Conservation (phyloP, 108 stramenopile genomes). For the Skeletonema marinoi region DNA sequence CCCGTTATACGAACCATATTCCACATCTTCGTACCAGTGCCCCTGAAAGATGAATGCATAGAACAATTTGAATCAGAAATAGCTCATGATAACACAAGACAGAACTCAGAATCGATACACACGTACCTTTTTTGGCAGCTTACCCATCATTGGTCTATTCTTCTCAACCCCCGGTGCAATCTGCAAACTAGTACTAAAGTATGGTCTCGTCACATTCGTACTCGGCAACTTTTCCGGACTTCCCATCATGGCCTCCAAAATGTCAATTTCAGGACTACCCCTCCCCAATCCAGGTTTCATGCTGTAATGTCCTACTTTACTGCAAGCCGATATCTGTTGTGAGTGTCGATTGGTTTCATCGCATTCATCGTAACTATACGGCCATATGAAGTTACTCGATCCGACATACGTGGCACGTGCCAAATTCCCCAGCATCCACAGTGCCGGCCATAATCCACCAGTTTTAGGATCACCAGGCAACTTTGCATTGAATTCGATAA, state of each 20-base stretch:
- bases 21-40: constrained; percentile 81
- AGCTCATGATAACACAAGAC: background rate
- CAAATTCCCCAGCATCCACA: constrained; percentile 91
- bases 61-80: constrained; percentile 4
- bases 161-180: constrained; percentile 54
- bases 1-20: constrained; percentile 63
- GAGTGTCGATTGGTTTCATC: constrained; percentile 57
- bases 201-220: constrained; percentile 80
- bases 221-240: constrained; percentile 58
- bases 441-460: constrained; percentile 91
- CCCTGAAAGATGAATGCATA: constrained; percentile 36
- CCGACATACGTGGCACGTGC: constrained; percentile 91
- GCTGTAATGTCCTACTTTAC: constrained; percentile 79
- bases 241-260: constrained; percentile 92
- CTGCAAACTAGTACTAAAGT: constrained; percentile 86
- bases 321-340: constrained; percentile 85
- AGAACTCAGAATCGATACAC: background rate
- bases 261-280: constrained; percentile 91
- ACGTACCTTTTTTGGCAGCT: constrained; percentile 43
- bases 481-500: constrained; percentile 85
- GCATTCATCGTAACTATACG: constrained; percentile 88
- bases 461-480: constrained; percentile 73
- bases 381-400: constrained; percentile 90
- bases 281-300: constrained; percentile 71
- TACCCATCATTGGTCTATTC: constrained; percentile 57